Percentiles rank a stretch among this genome's conserved stretches.
Conservation (phyloP, 2,329 filamentous ascomycete genomes). For the Dryadomyces sulphureus region DNA sequence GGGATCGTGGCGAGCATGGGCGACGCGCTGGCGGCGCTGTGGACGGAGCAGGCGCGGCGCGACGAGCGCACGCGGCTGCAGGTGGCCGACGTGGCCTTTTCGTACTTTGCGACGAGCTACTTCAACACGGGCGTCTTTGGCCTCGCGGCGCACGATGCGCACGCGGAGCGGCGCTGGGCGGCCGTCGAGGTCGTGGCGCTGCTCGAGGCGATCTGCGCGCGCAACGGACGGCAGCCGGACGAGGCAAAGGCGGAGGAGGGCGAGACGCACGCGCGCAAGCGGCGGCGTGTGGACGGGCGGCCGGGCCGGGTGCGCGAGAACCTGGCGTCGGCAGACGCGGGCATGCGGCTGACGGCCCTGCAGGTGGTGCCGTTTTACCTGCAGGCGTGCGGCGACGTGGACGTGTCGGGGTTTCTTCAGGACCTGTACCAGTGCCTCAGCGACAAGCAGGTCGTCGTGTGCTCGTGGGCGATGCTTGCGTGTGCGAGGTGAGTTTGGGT, state of each 20-base stretch:
- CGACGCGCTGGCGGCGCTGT: constrained; percentile 56
- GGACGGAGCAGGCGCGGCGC: constrained; percentile 61
- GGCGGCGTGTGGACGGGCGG: constrained; percentile 26
- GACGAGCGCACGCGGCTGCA: constrained; percentile 58
- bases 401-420: constrained; percentile 39
- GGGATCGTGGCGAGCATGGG: constrained; percentile 36
- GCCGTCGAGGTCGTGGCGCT: constrained; percentile 42
- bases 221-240: constrained; percentile 10
- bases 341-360: constrained; percentile 34
- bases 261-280: constrained; percentile 37
- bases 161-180: constrained; percentile 46
- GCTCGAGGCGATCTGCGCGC: constrained; percentile 34
- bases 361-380: constrained; percentile 45
- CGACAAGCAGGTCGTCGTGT: constrained; percentile 52
- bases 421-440: constrained; percentile 43
- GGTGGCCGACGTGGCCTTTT: constrained; percentile 58
- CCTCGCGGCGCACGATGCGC: constrained; percentile 34
- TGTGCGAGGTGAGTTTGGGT: constrained; percentile 48
- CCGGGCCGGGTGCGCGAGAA: constrained; percentile 33
- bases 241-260: constrained; percentile 12
- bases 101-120: constrained; percentile 27
- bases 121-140: constrained; percentile 36
- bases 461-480: constrained; percentile 76
- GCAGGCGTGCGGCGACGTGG: constrained; percentile 26
- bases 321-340: constrained; percentile 27